Evolutionary conservation across 306 rosid genomes (phyloP).

Genomic region (Argentina anserina): DNA sequence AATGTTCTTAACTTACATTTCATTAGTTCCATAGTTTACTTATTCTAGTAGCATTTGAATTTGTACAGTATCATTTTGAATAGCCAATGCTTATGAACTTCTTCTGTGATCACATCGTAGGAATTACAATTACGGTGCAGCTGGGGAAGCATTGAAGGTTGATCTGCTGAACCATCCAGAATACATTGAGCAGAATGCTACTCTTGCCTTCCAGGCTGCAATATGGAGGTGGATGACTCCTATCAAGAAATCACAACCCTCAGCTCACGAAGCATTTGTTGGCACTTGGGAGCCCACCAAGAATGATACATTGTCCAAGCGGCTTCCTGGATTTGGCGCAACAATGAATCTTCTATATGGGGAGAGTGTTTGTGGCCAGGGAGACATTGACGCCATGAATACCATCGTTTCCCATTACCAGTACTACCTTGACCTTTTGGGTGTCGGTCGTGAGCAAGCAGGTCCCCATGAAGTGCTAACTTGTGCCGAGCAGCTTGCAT

Average conservation of each 20-base stretch:
- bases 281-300: constrained; percentile 93
- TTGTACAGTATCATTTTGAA: neutral
- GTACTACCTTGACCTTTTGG: constrained; percentile 75
- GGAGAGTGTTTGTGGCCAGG: constrained; percentile 68
- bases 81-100: neutral
- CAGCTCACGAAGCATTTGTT: constrained; percentile 76
- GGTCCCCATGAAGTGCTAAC: constrained; percentile 59
- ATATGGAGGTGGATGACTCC: constrained; percentile 89
- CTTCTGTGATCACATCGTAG: constrained; percentile 32
- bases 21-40: neutral
- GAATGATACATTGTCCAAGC: constrained; percentile 69
- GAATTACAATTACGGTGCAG: constrained; percentile 87
- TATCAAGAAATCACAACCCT: constrained; percentile 71
- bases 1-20: too few species aligned
- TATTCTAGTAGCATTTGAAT: neutral
- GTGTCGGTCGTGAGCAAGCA: constrained; percentile 64
- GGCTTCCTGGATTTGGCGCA: constrained; percentile 81
- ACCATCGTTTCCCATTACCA: constrained; percentile 67
- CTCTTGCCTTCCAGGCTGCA: constrained; percentile 90
- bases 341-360: constrained; percentile 96
- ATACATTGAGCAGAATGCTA: constrained; percentile 92
- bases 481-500: constrained; percentile 72
- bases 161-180: constrained; percentile 83
- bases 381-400: constrained; percentile 80
- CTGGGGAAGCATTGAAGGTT: constrained; percentile 65